Base-by-base conservation (phyloP, 2,329 filamentous ascomycete species). In the Fusarium oligoseptatum region DNA sequence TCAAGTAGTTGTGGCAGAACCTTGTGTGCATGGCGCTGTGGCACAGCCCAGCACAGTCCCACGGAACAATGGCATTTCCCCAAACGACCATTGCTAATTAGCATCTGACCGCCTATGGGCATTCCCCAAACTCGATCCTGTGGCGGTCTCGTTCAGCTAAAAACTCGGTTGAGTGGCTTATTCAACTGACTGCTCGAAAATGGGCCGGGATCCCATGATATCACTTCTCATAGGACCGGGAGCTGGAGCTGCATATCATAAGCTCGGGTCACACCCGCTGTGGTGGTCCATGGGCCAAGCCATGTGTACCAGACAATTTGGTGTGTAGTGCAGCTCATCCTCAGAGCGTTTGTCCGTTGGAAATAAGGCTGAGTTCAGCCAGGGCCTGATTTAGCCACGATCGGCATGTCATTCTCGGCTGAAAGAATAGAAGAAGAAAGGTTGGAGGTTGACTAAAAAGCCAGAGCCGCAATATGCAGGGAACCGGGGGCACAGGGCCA, bases 81-180 rank as follows among this genome's bases (percentile, higher is more conserved):
- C 50, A 71, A 72, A 77, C 57, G 43, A n/a, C 76, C 74, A 77
- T 78, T 45, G 37, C 24, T n/a, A 67, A 77, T 71, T 78, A 29
- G 76, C 76, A 74, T 78, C 60, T 67, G 60, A 66, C 45, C 43
- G 50, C 48, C 24, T 41, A 76, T 74, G 71, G 71, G 69, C n/a
- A 72, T 75, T 74, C 57, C 20, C 39, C 52, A 74, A 77, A 58
- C 24, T 65, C 65, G 65, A 77, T 78, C 20, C 50, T 67, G 55
- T 50, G 57, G 60, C 45, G 48, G 68, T 50, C 37, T 62, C 60
- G 34, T 62, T 27, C 32, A 63, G 39, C 43, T 56, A 27, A 24
- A 41, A 43, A 77, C 43, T 64, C 58, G 41, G 34, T 48, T 74
- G 55, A 41, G 73, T 77, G 57, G 72, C 76, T 43, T 45, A 37